Percentiles rank a stretch among this genome's conserved stretches.
Evolutionary conservation across 1,284 basidiomycete species (phyloP).

Genomic region (Apiotrichum gracile): DNA sequence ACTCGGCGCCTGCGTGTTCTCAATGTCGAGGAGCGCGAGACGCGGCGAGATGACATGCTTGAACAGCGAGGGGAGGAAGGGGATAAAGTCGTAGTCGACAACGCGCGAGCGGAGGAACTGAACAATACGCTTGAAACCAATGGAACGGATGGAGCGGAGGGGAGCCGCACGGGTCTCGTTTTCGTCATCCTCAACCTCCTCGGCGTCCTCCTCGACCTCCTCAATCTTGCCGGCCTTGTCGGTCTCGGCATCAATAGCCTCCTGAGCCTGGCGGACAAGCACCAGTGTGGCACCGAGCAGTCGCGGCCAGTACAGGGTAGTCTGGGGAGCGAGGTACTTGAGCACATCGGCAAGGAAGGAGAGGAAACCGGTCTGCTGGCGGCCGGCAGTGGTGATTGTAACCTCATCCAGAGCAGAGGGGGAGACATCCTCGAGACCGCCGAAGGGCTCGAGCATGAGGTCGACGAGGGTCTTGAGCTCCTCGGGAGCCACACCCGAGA

Average conservation of each 20-base stretch:
- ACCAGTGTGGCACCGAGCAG: slow-evolving; percentile 64
- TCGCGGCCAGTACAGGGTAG: slow-evolving; percentile 64
- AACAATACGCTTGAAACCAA: slow-evolving; percentile 76
- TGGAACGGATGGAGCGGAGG: slow-evolving; percentile 64
- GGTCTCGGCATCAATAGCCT: slow-evolving; percentile 49
- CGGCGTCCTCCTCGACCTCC: slow-evolving; percentile 46
- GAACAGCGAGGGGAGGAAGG: slow-evolving; percentile 67
- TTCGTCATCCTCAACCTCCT: slow-evolving; percentile 32
- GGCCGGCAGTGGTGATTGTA: slow-evolving; percentile 51
- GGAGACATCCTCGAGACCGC: slow-evolving; percentile 5
- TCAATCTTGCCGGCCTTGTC: slow-evolving; percentile 36
- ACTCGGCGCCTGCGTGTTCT: slow-evolving; percentile 90
- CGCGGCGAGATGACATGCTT: slow-evolving; percentile 73
- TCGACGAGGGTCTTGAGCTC: slow-evolving; percentile 77
- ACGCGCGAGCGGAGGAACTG: slow-evolving; percentile 73
- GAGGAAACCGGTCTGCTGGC: slow-evolving; percentile 77
- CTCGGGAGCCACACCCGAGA: slow-evolving; percentile 64
- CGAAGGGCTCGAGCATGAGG: slow-evolving; percentile 82
- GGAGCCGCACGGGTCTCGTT: slow-evolving; percentile 47
- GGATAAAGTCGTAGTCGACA: slow-evolving; percentile 65
- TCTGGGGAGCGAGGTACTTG: slow-evolving; percentile 67
- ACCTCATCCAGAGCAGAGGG: slow-evolving; percentile 8
- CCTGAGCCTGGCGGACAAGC: slow-evolving; percentile 62
- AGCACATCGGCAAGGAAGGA: slow-evolving; percentile 77
- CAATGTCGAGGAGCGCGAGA: slow-evolving; percentile 64